A percentile compares a stretch with the other conserved stretches of the same genome.
Evolutionary conservation across 2,329 filamentous ascomycete species (phyloP).

Genomic region (Botrytis aclada): DNA sequence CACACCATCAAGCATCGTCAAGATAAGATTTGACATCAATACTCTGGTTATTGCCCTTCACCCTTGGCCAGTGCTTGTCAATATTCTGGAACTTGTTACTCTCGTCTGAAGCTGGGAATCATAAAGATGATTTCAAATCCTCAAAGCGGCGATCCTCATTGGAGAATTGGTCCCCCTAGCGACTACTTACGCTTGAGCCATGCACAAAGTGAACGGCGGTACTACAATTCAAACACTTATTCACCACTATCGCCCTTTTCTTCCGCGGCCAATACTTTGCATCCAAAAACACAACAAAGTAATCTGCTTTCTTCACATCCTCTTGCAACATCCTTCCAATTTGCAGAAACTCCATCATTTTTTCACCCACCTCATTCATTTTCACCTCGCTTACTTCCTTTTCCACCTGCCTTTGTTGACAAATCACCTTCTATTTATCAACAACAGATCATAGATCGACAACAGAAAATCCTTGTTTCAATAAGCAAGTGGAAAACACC

Average conservation of each 20-base stretch:
- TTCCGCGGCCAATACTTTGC: too few relatives aligned
- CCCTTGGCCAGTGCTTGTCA: not conserved
- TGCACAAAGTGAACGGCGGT: not conserved
- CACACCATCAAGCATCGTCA: not conserved
- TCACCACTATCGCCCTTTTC: not conserved
- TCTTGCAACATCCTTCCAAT: not conserved
- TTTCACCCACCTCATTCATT: not conserved
- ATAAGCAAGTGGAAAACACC: not conserved
- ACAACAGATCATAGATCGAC: not conserved
- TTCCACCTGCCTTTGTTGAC: not conserved
- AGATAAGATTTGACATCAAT: not conserved
- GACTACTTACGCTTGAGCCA: not conserved
- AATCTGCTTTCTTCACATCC: not conserved
- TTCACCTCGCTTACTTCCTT: not conserved
- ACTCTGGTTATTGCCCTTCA: not conserved
- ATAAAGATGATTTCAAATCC: not conserved
- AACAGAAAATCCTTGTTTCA: not conserved
- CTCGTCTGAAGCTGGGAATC: not conserved
- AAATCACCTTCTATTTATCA: not conserved
- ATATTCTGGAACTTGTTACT: not conserved
- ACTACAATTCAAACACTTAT: not conserved
- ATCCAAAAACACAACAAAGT: not conserved
- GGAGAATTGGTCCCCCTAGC: conserved; percentile 6
- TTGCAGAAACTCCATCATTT: not conserved
- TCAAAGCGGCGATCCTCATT: not conserved